Evolutionary conservation across 306 rosid species (phyloP).

Genomic region (Dryas alaskensis): DNA sequence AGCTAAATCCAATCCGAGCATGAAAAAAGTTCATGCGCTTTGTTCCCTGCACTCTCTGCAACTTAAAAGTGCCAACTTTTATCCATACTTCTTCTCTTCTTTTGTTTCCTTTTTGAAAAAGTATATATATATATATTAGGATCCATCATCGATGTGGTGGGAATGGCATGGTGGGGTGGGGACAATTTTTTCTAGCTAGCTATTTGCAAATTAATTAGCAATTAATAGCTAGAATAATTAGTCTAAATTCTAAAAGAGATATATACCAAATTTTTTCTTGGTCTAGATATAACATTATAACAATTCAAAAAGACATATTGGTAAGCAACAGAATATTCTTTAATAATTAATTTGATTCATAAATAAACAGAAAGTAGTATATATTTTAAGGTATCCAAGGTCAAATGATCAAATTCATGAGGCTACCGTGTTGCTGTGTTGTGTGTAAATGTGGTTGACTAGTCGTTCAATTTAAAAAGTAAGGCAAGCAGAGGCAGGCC

Average conservation of each 20-base stretch:
- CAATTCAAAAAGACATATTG: too few relatives aligned
- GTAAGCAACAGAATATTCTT: too few relatives aligned
- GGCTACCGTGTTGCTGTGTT: too few relatives aligned
- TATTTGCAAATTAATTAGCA: constrained; percentile 9
- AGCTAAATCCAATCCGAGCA: constrained; percentile 20
- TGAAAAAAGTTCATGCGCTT: constrained; percentile 54
- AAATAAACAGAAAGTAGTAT: too few relatives aligned
- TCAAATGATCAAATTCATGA: not conserved
- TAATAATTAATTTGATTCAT: too few relatives aligned
- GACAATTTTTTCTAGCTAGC: constrained; percentile 17
- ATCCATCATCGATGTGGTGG: constrained; percentile 3
- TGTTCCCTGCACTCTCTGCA: constrained; percentile 48
- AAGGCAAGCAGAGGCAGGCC: constrained; percentile 1
- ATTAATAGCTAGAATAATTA: too few relatives aligned
- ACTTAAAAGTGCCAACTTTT: constrained; percentile 44
- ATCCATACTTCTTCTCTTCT: constrained; percentile 29
- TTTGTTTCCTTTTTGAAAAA: constrained; percentile 34
- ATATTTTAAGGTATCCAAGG: not conserved
- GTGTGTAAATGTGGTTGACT: constrained; percentile 25
- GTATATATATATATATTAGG: constrained; percentile 1
- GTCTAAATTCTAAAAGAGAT: too few relatives aligned
- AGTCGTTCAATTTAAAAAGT: not conserved
- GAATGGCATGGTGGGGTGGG: constrained; percentile 35
- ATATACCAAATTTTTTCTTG: too few relatives aligned
- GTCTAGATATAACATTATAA: too few relatives aligned